These are phyloP conservation scores for Tremella mesenterica DNA, from an alignment of 768 basidiomycete genomes.

Conservation along the genomic window DNA sequence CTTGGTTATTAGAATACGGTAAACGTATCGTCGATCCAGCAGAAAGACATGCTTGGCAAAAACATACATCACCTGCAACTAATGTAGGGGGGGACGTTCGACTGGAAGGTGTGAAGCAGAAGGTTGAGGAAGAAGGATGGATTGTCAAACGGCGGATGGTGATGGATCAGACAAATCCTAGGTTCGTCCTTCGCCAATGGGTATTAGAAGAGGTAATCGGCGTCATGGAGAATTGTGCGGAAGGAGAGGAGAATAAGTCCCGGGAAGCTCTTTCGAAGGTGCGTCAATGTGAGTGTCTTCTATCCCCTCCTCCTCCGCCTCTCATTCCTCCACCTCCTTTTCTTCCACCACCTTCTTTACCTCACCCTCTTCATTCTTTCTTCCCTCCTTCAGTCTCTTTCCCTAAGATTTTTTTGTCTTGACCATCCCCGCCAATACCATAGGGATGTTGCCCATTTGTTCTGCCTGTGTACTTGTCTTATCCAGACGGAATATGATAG, in stretches of 20 bases:
- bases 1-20: constrained; percentile 61
- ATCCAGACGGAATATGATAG: not conserved
- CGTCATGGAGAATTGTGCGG: constrained; percentile 51
- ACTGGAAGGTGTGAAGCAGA: not conserved
- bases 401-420: too few relatives aligned
- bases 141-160: constrained; percentile 12
- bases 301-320: constrained; percentile 6
- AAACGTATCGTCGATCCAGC: constrained; percentile 49
- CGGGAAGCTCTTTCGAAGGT: constrained; percentile 69
- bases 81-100: too few relatives aligned
- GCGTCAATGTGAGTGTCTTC: constrained; percentile 63
- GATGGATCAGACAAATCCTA: constrained; percentile 63
- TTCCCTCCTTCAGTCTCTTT: too few relatives aligned
- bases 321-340: constrained; percentile 17
- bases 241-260: constrained; percentile 53
- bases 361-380: too few relatives aligned
- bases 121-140: constrained; percentile 11
- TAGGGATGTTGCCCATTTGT: too few relatives aligned
- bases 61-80: too few relatives aligned
- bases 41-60: constrained; percentile 49
- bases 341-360: constrained; percentile 12
- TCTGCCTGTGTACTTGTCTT: too few relatives aligned
- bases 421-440: too few relatives aligned
- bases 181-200: constrained; percentile 93
- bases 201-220: constrained; percentile 84